Base-by-base conservation (phyloP, 805 yeast species). In the Teunomyces stri region DNA sequence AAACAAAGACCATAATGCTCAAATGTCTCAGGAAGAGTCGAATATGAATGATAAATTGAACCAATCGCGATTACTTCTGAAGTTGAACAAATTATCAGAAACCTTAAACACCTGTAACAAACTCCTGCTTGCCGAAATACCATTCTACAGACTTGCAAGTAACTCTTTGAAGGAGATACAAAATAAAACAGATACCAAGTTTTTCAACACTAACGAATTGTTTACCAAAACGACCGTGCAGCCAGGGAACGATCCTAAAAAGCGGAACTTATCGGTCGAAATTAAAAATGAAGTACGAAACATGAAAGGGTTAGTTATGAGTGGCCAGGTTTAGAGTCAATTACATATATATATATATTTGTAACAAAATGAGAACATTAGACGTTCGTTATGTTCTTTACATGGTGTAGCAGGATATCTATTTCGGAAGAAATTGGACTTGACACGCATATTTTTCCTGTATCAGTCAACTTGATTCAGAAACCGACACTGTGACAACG, bases 231-330 rank as follows among this genome's bases (percentile, higher is more conserved):
- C 41, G 6, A 34, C 44, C n/a, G 16, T 28, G 28, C 37, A 37
- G 12, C 18, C 36, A 5, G 56, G 56, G 7, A 49, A 35, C 2
- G 20, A 51, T 33, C 35, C 43, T 34, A 53, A 52, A 25, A 64
- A 56, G 55, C 59, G 53, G 45, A 67, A 67, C 46, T 51, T 70
- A 51, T 65, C 66, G 1, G 53, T 59, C 12, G 75, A 70, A 30
- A 62, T 64, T 22, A 68, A 62, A 51, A 66, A 61, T 45, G 72
- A 66, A 43, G 66, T 72, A n/a, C 57, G 77, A 44, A 58, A 67
- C 42, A 67, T 72, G 35, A 72, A 72, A 57, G 77, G 77, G n/a
- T 51, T 68, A 54, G 72, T 54, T 48, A 72, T 72, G 73, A 71
- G 75, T 53, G 77, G 77, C 0, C 65, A 67, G 44, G 67, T 54